Evolutionary conservation across 2,329 filamentous ascomycete species (phyloP).

Genomic region (Bipolaris gigantea): DNA sequence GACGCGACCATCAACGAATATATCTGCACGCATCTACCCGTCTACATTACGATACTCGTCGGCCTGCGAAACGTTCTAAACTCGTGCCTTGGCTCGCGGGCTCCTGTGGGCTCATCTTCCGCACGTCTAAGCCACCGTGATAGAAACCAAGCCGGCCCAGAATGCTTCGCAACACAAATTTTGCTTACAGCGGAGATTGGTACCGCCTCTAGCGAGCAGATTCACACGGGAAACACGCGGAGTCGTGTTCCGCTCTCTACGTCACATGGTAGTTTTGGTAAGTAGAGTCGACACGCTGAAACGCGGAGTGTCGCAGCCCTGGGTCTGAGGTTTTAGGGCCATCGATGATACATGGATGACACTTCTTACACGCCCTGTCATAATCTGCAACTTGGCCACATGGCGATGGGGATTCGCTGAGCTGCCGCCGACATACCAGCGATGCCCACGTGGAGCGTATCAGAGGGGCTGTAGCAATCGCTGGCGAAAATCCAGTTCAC

Average conservation of each 20-base stretch:
- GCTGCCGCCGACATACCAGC: background rate
- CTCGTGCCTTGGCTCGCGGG: constrained; percentile 24
- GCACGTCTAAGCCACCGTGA: constrained; percentile 20
- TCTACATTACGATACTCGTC: constrained; percentile 12
- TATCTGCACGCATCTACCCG: constrained; percentile 11
- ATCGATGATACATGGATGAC: constrained; percentile 24
- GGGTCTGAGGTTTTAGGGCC: constrained; percentile 17
- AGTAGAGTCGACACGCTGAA: constrained; percentile 20
- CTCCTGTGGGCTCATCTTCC: constrained; percentile 19
- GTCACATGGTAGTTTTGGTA: constrained; percentile 13
- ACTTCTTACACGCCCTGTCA: background rate
- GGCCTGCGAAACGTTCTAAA: constrained; percentile 30
- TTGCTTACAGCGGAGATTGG: constrained; percentile 4
- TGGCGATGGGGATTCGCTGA: background rate
- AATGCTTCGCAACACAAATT: constrained; percentile 16
- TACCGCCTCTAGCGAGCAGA: constrained; percentile 7
- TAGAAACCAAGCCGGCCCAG: constrained; percentile 17
- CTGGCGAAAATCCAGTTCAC: background rate
- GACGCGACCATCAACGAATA: constrained; percentile 20
- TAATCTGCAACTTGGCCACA: background rate
- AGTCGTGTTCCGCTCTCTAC: constrained; percentile 17
- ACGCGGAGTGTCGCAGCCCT: constrained; percentile 18
- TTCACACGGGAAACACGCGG: constrained; percentile 14
- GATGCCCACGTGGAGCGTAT: background rate
- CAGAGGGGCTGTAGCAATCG: background rate